Conservation (phyloP, 768 basidiomycete species). For the Kondoa subrosea region DNA sequence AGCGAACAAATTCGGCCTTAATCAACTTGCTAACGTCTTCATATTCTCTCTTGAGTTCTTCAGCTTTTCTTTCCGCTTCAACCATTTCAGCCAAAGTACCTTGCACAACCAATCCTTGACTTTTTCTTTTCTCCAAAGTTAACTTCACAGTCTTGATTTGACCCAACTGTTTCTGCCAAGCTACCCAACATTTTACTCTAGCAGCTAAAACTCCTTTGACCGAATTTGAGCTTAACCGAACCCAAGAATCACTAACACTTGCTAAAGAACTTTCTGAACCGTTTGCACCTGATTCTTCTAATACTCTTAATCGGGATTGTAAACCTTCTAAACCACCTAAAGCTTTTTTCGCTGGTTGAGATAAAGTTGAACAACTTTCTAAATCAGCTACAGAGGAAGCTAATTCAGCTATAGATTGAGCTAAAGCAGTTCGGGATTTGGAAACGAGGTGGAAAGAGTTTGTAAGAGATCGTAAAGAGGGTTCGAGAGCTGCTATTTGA, state of each 20-base stretch:
- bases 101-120: slow-evolving; percentile 52
- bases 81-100: slow-evolving; percentile 64
- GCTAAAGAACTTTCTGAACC: slow-evolving; percentile 80
- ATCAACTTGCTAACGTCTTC: slow-evolving; percentile 73
- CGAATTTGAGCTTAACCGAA: slow-evolving; percentile 34
- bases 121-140: slow-evolving; percentile 62
- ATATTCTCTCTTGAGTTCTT: slow-evolving; percentile 73
- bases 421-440: slow-evolving; percentile 48
- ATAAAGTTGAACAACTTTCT: slow-evolving; percentile 41
- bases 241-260: slow-evolving; percentile 68
- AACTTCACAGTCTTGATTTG: slow-evolving; percentile 56
- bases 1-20: slow-evolving; percentile 73
- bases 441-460: slow-evolving; percentile 74
- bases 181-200: slow-evolving; percentile 61
- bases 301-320: slow-evolving; percentile 54
- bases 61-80: slow-evolving; percentile 70
- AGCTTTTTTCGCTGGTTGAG: slow-evolving; percentile 45
- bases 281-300: slow-evolving; percentile 63
- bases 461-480: slow-evolving; percentile 66
- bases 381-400: slow-evolving; percentile 43
- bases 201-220: slow-evolving; percentile 67
- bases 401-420: slow-evolving; percentile 42
- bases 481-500: slow-evolving; percentile 76
- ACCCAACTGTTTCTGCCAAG: slow-evolving; percentile 63
- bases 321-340: slow-evolving; percentile 59